Percentiles rank a stretch among this genome's conserved stretches.
These are phyloP conservation scores for Exophiala sp. DNA, from an alignment of 2,329 filamentous ascomycete species.

Conservation along the genomic window DNA sequence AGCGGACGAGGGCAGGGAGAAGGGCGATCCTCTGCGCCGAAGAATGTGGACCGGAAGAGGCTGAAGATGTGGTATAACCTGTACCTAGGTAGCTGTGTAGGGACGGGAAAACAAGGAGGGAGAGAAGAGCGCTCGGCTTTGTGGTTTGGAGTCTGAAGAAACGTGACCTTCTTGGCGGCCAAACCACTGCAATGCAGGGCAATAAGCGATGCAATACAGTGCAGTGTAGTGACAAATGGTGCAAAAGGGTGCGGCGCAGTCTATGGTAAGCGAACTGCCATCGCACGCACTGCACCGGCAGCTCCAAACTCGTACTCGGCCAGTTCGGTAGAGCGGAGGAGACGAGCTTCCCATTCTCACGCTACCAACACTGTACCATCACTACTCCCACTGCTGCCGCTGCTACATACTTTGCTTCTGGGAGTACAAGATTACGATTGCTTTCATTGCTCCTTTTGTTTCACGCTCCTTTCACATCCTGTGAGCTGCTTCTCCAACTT, in stretches of 20 bases:
- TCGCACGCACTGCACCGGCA: too few species aligned
- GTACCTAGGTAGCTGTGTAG: not conserved
- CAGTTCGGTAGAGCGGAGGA: conserved; percentile 11
- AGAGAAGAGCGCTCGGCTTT: not conserved
- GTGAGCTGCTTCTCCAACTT: conserved; percentile 13
- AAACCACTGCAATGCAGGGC: not conserved
- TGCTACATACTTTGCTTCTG: not conserved
- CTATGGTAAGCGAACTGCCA: too few species aligned
- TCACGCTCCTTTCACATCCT: too few species aligned
- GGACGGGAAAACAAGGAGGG: not conserved
- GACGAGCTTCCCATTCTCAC: not conserved
- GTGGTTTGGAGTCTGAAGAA: too few species aligned
- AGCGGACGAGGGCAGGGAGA: not conserved
- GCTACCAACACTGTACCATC: not conserved
- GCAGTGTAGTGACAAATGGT: too few species aligned
- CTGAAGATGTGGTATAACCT: not conserved
- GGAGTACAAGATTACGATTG: too few species aligned
- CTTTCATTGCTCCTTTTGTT: too few species aligned
- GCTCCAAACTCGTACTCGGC: not conserved
- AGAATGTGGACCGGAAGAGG: conserved; percentile 1
- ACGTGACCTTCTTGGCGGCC: conserved; percentile 2
- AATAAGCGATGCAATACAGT: not conserved
- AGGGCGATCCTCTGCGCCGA: not conserved
- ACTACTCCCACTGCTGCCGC: not conserved
- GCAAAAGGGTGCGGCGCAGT: too few species aligned